Evolutionary conservation across 805 yeast species (phyloP), one percentile per base, ranked within the genome.

Genomic region (Candida sithepensis): DNA sequence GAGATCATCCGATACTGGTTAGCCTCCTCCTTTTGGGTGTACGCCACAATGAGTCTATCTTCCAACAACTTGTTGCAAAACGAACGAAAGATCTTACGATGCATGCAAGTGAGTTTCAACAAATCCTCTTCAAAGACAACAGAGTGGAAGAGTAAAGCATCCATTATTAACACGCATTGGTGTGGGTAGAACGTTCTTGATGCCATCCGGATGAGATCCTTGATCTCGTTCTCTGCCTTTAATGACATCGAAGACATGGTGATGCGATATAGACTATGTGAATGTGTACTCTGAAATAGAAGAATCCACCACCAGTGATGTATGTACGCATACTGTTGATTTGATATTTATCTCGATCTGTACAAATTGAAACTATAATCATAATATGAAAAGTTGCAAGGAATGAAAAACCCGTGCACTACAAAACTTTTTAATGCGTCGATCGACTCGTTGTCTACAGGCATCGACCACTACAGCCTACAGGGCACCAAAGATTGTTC

Each of bases 71-170:
- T 77, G 48, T 90, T 85, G 64, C 96, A 85, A 39, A 87, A 73
- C 10, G 92, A 80, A 48, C 97, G 81, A 39, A 94, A 74, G 59
- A 89, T 96, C 59, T 92, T 92, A 46, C 90, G 77, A 56, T 88
- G 89, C 56, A 94, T 82, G 19, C 94, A 91, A 40, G 92, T 72
- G 44, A 94, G 72, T 59, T 80, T 83, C 26, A 86, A 79, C 61
- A 94, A 72, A 67, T 94, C 99, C 52, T 92, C 97, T 66, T 94
- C 99, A 18, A 91, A 85, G 26, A 92, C 75, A 8, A 92, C 97
- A 14, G 91, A 84, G 66, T 92, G 99, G 58, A 85, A 78, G 36
- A 92, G 67, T 5, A 92, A 71, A 1, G 97, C 96, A 66, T 92
- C 99, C 53, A 94, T 65, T 8, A 92, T 83, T 40, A 92, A 74